Evolutionary conservation across 345 rosid species (phyloP).

Genomic region (Jatropha curcas): DNA sequence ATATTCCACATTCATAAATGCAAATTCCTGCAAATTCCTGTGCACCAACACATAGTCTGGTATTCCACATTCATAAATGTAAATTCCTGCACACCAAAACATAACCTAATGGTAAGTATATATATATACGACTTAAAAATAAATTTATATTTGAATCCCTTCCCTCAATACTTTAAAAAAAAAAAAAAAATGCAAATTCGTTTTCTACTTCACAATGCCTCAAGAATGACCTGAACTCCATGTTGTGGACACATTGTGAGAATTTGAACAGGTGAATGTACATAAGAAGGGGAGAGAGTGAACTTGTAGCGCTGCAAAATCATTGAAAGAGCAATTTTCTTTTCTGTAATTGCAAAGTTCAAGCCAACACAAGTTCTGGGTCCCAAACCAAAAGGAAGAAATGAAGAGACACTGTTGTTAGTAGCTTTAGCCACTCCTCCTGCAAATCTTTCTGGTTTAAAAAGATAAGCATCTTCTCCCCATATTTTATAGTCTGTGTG

Average conservation of each 20-base stretch:
- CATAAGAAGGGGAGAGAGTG: constrained; percentile 38
- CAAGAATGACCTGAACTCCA: constrained; percentile 44
- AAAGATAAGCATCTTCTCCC: constrained; percentile 46
- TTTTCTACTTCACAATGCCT: constrained; percentile 5
- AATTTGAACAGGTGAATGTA: constrained; percentile 34
- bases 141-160: no score
- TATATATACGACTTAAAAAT: no score
- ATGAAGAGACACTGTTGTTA: constrained; percentile 34
- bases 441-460: constrained; percentile 48
- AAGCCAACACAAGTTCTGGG: constrained; percentile 43
- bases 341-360: constrained; percentile 37
- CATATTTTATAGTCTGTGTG: constrained; percentile 40
- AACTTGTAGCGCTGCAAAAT: constrained; percentile 48
- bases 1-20: no score
- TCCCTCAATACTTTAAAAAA: no score
- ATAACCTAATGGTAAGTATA: no score
- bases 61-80: no score
- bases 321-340: constrained; percentile 45
- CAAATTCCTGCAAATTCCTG: no score
- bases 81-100: no score
- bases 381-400: constrained; percentile 46
- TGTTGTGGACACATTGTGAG: constrained; percentile 33
- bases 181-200: no score
- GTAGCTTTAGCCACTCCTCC: constrained; percentile 50
- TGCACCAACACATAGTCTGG: no score